Percentiles rank a stretch among this genome's conserved stretches.
Conservation (phyloP, 192 early-diverging fungal genomes). For the Linnemannia hyalina region DNA sequence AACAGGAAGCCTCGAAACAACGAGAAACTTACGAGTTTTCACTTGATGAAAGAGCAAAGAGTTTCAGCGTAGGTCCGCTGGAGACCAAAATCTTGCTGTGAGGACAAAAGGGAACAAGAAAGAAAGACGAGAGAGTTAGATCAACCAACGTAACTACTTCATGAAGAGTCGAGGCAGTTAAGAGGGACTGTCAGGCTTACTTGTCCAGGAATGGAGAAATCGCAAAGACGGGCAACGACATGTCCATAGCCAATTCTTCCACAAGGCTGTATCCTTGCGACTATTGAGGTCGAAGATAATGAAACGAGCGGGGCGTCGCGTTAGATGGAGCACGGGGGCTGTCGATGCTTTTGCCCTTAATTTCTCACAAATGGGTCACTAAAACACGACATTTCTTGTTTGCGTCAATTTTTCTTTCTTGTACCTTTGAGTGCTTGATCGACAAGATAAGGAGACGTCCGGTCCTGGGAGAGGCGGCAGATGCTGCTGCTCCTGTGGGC, state of each 20-base stretch:
- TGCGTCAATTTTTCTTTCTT: not conserved
- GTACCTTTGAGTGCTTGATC: slow-evolving; percentile 44
- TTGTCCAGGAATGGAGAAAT: slow-evolving; percentile 39
- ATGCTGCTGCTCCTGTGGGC: slow-evolving; percentile 35
- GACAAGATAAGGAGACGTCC: slow-evolving; percentile 43
- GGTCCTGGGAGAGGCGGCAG: slow-evolving; percentile 35
- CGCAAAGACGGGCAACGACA: slow-evolving; percentile 45
- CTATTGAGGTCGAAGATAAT: not conserved
- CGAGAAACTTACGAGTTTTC: not conserved
- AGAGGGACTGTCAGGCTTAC: not conserved
- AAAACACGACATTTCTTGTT: not conserved
- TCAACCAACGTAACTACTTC: not conserved
- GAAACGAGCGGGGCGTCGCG: not conserved
- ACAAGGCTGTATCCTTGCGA: not conserved
- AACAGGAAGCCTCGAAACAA: not conserved
- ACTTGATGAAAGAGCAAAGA: slow-evolving; percentile 8
- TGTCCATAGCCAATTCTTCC: slow-evolving; percentile 39
- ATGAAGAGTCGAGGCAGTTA: not conserved
- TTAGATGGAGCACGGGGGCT: not conserved
- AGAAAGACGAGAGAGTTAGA: not conserved
- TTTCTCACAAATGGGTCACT: not conserved
- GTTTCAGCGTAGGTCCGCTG: slow-evolving; percentile 36
- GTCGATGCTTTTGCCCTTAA: not conserved
- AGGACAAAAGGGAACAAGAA: not conserved
- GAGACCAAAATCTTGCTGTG: slow-evolving; percentile 40